phyloP scores from a whole-genome alignment of 768 basidiomycete genomes.

The Boletus edulis region DNA sequence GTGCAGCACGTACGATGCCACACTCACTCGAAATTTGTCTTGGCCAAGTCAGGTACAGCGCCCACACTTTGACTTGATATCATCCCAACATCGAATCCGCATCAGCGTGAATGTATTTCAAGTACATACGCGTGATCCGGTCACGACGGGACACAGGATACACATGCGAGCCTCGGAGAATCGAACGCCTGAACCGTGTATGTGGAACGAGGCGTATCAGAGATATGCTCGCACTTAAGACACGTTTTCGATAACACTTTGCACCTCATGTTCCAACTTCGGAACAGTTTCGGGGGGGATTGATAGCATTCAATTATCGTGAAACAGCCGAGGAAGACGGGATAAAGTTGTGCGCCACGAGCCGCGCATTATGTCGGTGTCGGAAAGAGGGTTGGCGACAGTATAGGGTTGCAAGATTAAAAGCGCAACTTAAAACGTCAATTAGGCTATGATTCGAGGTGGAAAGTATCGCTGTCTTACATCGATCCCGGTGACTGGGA shows the following conservation, averaged over 20 bases:
- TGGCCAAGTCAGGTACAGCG: not conserved
- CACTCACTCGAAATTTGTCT: not conserved
- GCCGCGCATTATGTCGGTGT: not conserved
- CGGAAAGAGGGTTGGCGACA: not conserved
- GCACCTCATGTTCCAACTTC: not conserved
- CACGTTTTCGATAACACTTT: not conserved
- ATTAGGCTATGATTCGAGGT: not conserved
- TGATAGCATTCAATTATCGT: not conserved
- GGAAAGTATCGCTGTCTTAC: not conserved
- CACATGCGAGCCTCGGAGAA: conserved; percentile 11
- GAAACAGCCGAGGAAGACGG: conserved; percentile 3
- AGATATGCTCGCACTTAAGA: not conserved
- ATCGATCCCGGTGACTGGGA: not conserved
- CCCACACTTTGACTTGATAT: not conserved
- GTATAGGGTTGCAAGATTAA: not conserved
- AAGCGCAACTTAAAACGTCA: not conserved
- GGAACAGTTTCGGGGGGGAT: conserved; percentile 1
- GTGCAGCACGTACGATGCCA: not conserved
- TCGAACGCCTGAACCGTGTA: not conserved
- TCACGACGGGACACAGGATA: not conserved
- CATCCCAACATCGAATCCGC: not conserved
- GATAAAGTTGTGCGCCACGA: not conserved
- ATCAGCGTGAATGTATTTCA: not conserved
- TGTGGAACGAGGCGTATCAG: not conserved
- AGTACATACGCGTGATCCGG: not conserved